Base-by-base conservation (phyloP, 106 monocot species). In the Allium fistulosum region DNA sequence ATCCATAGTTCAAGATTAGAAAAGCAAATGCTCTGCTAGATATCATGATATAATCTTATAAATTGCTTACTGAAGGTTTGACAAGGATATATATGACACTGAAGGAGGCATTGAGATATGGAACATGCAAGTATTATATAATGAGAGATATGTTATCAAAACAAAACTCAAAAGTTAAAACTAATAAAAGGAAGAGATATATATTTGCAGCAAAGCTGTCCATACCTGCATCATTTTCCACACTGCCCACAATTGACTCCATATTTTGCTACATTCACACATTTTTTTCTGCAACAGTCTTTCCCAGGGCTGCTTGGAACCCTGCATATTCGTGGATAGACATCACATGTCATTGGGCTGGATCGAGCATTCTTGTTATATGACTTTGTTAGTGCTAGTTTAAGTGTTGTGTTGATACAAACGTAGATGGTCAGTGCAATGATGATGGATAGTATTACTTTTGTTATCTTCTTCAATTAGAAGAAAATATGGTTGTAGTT, bases 11-110 rank as follows among this genome's bases (percentile, higher is more conserved):
- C 14, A 47, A 9, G n/a, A 16, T 8, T 26, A 51, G 48, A 57
- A 67, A 13, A 59, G 3, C 27, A 1, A 28, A 46, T 46, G 18
- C 8, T 57, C 51, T 7, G 17, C 12, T 67, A 26, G n/a, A 22
- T 26, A n/a, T 12, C 70, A 70, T 70, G 45, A 71, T 37, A 15
- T 16, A 1, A 16, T 45, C 0, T n/a, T 9, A 53, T 11, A 2
- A 51, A 53, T 50, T 57, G 73, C 92, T 88, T 81, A 92, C 88
- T 70, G 88, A 74, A 76, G 92, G 88, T 74, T 87, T 92, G 47
- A 69, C 78, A 63, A 92, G 85, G 56, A 87, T 57, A 79, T 88
- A 92, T n/a, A 92, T 70, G 53, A 85, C 88, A 58, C 88, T 85
- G 72, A 92, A 79, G 26, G 88, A 82, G 10, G 92, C 82, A 76